Conservation (phyloP, 306 rosid species). For the Sesbania bispinosa region DNA sequence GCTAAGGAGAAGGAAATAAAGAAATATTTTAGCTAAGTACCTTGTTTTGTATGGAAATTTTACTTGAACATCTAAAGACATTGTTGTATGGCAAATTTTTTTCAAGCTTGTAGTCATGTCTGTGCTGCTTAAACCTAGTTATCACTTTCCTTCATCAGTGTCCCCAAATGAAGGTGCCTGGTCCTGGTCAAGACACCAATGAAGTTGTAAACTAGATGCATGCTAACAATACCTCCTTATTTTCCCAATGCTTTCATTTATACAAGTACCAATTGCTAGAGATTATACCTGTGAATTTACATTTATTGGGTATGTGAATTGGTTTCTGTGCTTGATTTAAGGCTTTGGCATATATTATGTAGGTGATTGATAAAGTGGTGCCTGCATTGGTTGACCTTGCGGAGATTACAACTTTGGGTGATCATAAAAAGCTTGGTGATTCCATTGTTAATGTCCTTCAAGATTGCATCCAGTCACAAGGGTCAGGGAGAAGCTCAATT, state of each 20-base stretch:
- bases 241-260: conserved; percentile 6
- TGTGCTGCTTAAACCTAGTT: conserved; percentile 15
- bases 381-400: conserved; percentile 91
- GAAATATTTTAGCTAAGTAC: conserved; percentile 4
- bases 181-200: not conserved
- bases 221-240: not conserved
- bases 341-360: conserved; percentile 21
- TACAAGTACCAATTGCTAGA: not conserved
- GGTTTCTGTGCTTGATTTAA: conserved; percentile 3
- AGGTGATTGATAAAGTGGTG: conserved; percentile 92
- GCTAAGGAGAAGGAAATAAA: conserved; percentile 10
- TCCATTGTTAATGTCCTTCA: conserved; percentile 79
- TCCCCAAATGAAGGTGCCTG: not conserved
- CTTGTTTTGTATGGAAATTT: not conserved
- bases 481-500: conserved; percentile 60
- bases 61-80: not conserved
- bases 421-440: conserved; percentile 91
- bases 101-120: not conserved
- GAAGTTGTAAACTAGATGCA: not conserved
- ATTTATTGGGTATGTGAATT: not conserved
- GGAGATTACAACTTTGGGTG: conserved; percentile 84
- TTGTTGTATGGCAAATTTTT: not conserved
- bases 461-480: conserved; percentile 82
- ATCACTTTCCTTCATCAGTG: not conserved
- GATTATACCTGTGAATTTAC: not conserved